Percentiles rank a stretch among this genome's conserved stretches.
phyloP scores from a whole-genome alignment of 2,329 filamentous ascomycete genomes.

The Aspergillus melleus region DNA sequence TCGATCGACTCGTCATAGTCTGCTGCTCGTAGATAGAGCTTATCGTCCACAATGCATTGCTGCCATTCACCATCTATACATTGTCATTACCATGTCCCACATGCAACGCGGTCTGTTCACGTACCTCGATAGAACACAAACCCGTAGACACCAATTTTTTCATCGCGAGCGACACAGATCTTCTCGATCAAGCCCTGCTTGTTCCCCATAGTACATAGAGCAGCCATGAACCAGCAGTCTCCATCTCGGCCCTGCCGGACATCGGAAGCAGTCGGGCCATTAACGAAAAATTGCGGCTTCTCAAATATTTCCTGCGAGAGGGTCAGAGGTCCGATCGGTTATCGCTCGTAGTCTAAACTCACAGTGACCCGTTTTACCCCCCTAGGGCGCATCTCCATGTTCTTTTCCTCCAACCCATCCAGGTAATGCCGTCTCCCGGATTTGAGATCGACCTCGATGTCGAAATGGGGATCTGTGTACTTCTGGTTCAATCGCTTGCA shows the following conservation, averaged over 20 bases:
- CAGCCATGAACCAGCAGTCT: constrained; percentile 85
- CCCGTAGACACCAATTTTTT: constrained; percentile 76
- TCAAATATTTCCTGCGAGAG: constrained; percentile 69
- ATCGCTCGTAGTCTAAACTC: constrained; percentile 22
- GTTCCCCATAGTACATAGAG: constrained; percentile 73
- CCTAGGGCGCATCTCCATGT: constrained; percentile 57
- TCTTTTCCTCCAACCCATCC: constrained; percentile 44
- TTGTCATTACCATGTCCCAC: background rate
- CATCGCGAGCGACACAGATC: constrained; percentile 71
- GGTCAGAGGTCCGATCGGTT: background rate
- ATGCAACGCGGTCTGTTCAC: constrained; percentile 5
- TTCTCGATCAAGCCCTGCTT: constrained; percentile 70
- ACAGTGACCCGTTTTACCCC: constrained; percentile 71
- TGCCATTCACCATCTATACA: constrained; percentile 79
- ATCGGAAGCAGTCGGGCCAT: constrained; percentile 74
- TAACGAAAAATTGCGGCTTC: constrained; percentile 72
- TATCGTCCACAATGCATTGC: constrained; percentile 87
- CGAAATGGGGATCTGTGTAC: constrained; percentile 83
- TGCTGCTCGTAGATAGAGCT: constrained; percentile 78
- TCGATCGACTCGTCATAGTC: constrained; percentile 78
- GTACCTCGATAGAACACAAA: constrained; percentile 75
- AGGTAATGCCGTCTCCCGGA: constrained; percentile 54
- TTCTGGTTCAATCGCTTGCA: constrained; percentile 79
- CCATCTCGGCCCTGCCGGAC: constrained; percentile 76
- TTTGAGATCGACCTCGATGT: constrained; percentile 76